These are phyloP conservation scores for Arabis alpina DNA, from an alignment of 345 rosid species.

Conservation along the genomic window DNA sequence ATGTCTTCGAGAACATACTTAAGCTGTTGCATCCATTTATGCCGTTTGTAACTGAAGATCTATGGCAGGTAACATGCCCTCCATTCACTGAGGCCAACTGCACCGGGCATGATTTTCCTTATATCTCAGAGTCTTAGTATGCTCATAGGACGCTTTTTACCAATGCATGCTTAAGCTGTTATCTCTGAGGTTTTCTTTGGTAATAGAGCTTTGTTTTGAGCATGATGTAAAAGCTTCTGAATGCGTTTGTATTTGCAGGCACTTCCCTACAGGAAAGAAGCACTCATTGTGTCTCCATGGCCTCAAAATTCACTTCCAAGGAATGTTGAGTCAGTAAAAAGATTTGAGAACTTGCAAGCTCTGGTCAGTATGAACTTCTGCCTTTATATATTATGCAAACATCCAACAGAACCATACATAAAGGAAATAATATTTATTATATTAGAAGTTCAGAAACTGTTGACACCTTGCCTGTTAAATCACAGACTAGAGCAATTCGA, in stretches of 20 bases:
- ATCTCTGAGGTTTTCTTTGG: not conserved
- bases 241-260: constrained; percentile 54
- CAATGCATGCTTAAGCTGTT: constrained; percentile 18
- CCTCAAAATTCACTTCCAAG: constrained; percentile 81
- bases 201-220: constrained; percentile 14
- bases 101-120: not conserved
- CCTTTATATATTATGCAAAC: constrained; percentile 11
- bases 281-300: constrained; percentile 93
- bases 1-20: constrained; percentile 82
- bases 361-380: constrained; percentile 58
- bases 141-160: not conserved
- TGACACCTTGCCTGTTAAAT: constrained; percentile 26
- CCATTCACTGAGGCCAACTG: constrained; percentile 13
- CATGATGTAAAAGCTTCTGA: not conserved
- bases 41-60: constrained; percentile 95
- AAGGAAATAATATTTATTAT: not conserved
- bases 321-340: constrained; percentile 55
- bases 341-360: constrained; percentile 89
- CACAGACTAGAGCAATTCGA: constrained; percentile 86
- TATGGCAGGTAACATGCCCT: constrained; percentile 80
- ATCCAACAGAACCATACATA: constrained; percentile 9
- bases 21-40: constrained; percentile 95
- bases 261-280: constrained; percentile 70
- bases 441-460: constrained; percentile 13
- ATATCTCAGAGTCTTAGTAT: not conserved